Base-by-base conservation (phyloP, 164 flowering plant species). In the Vitis rupestris region DNA sequence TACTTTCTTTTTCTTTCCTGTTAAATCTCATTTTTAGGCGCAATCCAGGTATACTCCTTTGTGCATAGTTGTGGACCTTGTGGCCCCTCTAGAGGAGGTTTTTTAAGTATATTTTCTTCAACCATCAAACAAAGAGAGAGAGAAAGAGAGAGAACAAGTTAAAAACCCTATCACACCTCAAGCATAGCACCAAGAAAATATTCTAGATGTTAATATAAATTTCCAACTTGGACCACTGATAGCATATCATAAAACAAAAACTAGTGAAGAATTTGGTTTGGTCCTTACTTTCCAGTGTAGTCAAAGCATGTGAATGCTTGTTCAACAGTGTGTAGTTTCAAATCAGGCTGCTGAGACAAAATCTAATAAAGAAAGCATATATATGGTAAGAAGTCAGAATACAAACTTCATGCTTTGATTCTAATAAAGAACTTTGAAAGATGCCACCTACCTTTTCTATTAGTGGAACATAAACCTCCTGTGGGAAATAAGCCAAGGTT, bases 401-500 rank as follows among this genome's bases (percentile, higher is more conserved):
- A 52, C 54, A 3, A 14, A 31, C 9, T 23, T 48, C 7, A 61
- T 64, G 27, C 30, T 23, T 23, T 23, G 27, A 23, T 23, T 23
- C 27, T 23, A 23, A 23, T 23, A 23, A 55, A 59, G 54, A 15
- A 4, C 53, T 3, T 29, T 4, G 8, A 71, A 9, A 59, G 59
- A 50, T 49, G 50, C 9, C 1, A 56, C 72, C 47, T 74, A 85
- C 94, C 86, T 59, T 59, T 10, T 2, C 51, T 27, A 90, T 73
- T 49, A 95, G 31, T 61, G 83, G 78, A 0, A 75, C 71, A 71
- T 83, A 95, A 70, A 88, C 79, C 15, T 30, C 77, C 10, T 73
- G 75, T 27, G 98, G 92, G 76, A 95, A 82, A 80, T 93, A 93
- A 1, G 98, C 90, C 85, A 95, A 78, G 30, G 99, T 95, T 74